A percentile compares a stretch with the other conserved stretches of the same genome.
Conservation (phyloP, 2,329 filamentous ascomycete species). For the Emergomyces pasteurianus region DNA sequence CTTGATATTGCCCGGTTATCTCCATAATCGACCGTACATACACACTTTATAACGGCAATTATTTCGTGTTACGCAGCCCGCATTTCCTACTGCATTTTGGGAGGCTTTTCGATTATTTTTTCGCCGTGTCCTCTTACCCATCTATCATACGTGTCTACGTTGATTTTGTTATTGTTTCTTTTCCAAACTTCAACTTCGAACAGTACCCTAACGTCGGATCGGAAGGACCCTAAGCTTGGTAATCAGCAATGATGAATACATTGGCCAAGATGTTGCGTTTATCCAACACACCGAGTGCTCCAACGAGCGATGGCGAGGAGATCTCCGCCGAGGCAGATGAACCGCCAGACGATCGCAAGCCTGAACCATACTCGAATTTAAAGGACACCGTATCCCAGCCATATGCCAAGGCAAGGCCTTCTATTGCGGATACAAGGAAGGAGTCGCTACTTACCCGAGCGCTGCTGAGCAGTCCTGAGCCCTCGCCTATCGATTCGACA, state of each 20-base stretch:
- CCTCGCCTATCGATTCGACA: slow-evolving; percentile 20
- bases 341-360: slow-evolving; percentile 53
- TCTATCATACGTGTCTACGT: not conserved
- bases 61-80: not conserved
- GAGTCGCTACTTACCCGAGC: slow-evolving; percentile 82
- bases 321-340: slow-evolving; percentile 69
- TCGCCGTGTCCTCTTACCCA: not conserved
- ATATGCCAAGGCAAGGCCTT: slow-evolving; percentile 38
- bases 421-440: slow-evolving; percentile 44
- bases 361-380: slow-evolving; percentile 2
- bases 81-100: not conserved
- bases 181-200: not conserved
- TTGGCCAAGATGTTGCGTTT: slow-evolving; percentile 32
- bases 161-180: not conserved
- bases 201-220: not conserved
- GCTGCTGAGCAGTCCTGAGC: slow-evolving; percentile 55
- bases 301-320: slow-evolving; percentile 46
- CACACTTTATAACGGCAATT: not conserved
- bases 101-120: not conserved
- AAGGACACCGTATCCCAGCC: slow-evolving; percentile 19
- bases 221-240: not conserved
- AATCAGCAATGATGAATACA: slow-evolving; percentile 4
- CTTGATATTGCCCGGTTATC: not conserved
- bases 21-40: not conserved
- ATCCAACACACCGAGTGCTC: slow-evolving; percentile 28